These are phyloP conservation scores for Populus pruinosa DNA, from an alignment of 345 rosid species.

Conservation along the genomic window DNA sequence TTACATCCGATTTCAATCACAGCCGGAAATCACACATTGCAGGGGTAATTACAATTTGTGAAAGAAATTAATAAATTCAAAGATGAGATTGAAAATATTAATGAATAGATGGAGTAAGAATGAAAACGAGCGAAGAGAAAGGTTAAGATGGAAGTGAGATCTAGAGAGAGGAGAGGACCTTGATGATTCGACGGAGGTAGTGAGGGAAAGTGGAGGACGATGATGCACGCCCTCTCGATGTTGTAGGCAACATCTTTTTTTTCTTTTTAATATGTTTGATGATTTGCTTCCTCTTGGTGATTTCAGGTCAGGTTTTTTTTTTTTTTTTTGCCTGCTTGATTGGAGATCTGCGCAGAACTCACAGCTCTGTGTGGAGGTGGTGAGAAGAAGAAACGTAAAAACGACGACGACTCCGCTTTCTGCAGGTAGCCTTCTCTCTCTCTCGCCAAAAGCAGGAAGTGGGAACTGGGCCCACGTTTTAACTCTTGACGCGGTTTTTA, in stretches of 20 bases:
- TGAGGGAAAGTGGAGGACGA: slow-evolving; percentile 74
- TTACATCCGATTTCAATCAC: background rate
- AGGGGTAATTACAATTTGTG: background rate
- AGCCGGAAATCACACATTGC: background rate
- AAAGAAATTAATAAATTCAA: background rate
- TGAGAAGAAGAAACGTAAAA: slow-evolving; percentile 8
- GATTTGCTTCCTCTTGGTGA: slow-evolving; percentile 5
- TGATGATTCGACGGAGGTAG: slow-evolving; percentile 92
- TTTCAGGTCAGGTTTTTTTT: background rate
- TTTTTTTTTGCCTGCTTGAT: slow-evolving; percentile 6
- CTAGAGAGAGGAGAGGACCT: slow-evolving; percentile 48
- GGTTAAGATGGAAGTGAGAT: slow-evolving; percentile 29
- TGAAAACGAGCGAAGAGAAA: background rate
- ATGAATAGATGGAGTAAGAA: background rate
- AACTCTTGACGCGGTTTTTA: background rate
- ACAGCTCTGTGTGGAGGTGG: slow-evolving; percentile 10
- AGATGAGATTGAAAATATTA: background rate
- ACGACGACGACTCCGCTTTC: slow-evolving; percentile 29
- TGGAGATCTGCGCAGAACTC: slow-evolving; percentile 32
- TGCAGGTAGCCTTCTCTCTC: background rate
- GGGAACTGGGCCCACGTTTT: background rate
- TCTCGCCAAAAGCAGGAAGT: background rate
- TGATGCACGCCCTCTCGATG: slow-evolving; percentile 71
- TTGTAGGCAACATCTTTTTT: slow-evolving; percentile 71
- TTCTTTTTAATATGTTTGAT: background rate